These are phyloP conservation scores for Paraleonurus japonicus DNA, from an alignment of 257 asterid genomes.

Conservation along the genomic window DNA sequence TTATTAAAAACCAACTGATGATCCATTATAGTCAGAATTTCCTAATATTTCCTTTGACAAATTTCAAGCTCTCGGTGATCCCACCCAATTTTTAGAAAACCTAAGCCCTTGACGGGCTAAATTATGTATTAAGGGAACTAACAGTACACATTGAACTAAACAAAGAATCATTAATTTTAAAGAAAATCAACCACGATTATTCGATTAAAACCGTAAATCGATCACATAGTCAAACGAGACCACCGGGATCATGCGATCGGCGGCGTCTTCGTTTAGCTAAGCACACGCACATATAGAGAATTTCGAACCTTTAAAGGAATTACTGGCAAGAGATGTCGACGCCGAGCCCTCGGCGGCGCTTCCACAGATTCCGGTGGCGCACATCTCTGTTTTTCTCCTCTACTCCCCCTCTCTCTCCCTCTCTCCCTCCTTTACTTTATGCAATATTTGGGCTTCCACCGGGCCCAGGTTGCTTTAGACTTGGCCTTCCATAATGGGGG, in stretches of 20 bases:
- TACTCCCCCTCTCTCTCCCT: neutral
- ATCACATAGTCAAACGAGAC: neutral
- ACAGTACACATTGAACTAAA: neutral
- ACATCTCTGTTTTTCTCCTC: neutral
- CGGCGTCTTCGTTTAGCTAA: neutral
- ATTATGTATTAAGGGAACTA: neutral
- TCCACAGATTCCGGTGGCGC: neutral
- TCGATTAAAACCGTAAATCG: neutral
- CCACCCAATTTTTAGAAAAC: neutral
- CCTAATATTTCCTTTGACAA: neutral
- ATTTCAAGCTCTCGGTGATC: too few relatives aligned
- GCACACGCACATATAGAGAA: neutral
- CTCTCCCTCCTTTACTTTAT: neutral
- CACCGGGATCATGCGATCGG: neutral
- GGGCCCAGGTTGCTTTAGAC: neutral
- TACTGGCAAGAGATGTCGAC: neutral
- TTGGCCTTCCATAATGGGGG: too few relatives aligned
- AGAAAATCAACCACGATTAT: slow-evolving; percentile 11
- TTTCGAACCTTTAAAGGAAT: neutral
- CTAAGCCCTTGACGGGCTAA: neutral
- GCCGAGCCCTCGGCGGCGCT: neutral
- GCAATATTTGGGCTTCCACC: neutral
- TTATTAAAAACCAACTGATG: neutral
- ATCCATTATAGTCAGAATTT: neutral
- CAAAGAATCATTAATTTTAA: neutral